Conservation (phyloP, 768 basidiomycete species). For the Amanita inopinata region DNA sequence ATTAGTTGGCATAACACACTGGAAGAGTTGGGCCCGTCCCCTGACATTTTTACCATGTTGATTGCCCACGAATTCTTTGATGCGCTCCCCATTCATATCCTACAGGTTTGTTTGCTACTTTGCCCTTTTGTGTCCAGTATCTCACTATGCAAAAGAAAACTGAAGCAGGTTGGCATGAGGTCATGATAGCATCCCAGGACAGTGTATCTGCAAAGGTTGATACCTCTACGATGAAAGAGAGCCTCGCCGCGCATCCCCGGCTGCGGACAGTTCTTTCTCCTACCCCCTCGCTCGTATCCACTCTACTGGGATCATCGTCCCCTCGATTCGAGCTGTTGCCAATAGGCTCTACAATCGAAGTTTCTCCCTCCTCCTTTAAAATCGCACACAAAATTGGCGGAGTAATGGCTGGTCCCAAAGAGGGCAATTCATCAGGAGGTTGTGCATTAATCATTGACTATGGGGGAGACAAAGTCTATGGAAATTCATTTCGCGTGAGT, state of each 20-base stretch:
- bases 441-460: slow-evolving; percentile 87
- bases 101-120: slow-evolving; percentile 48
- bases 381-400: slow-evolving; percentile 61
- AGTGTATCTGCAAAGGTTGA: too few species aligned
- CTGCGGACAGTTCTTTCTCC: slow-evolving; percentile 63
- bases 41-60: slow-evolving; percentile 64
- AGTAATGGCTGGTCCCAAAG: slow-evolving; percentile 31
- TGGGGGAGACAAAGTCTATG: slow-evolving; percentile 61
- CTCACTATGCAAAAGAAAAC: slow-evolving; percentile 44
- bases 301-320: slow-evolving; percentile 56
- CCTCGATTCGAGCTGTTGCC: slow-evolving; percentile 62
- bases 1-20: slow-evolving; percentile 69
- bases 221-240: too few species aligned
- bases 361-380: slow-evolving; percentile 62
- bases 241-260: slow-evolving; percentile 20
- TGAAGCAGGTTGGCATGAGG: slow-evolving; percentile 75
- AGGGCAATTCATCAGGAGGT: slow-evolving; percentile 23
- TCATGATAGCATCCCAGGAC: slow-evolving; percentile 50
- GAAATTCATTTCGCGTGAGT: slow-evolving; percentile 74
- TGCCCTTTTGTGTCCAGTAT: background rate
- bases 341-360: slow-evolving; percentile 67
- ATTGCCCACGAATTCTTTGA: slow-evolving; percentile 98
- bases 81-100: slow-evolving; percentile 83
- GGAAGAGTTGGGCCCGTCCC: slow-evolving; percentile 46
- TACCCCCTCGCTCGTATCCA: slow-evolving; percentile 34